A percentile compares a stretch with the other conserved stretches of the same genome.
Conservation (phyloP, 1,284 basidiomycete species). For the Boletus smithii region DNA sequence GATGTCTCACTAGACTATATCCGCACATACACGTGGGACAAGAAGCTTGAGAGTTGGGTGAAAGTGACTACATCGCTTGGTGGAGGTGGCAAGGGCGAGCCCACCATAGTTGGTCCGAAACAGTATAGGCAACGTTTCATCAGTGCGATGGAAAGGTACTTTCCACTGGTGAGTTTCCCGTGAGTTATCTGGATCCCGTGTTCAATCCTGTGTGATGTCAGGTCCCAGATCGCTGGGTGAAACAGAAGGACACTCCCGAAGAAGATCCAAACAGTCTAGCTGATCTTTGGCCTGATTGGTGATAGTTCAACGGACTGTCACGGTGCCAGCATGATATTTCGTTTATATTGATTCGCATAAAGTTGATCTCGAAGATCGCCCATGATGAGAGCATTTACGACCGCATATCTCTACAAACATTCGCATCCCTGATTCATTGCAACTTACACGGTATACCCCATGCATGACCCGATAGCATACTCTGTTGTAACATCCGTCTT, state of each 20-base stretch:
- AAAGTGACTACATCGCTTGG: constrained; percentile 92
- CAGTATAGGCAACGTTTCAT: constrained; percentile 87
- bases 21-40: constrained; percentile 96
- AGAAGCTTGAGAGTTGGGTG: constrained; percentile 96
- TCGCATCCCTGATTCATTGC: constrained; percentile 13
- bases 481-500: constrained; percentile 15
- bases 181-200: constrained; percentile 2
- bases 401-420: constrained; percentile 3
- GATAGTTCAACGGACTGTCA: too few relatives aligned
- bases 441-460: constrained; percentile 23
- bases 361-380: too few relatives aligned
- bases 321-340: neutral
- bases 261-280: constrained; percentile 58
- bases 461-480: constrained; percentile 18
- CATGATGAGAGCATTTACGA: constrained; percentile 2
- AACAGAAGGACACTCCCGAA: constrained; percentile 70
- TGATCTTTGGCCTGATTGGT: constrained; percentile 56
- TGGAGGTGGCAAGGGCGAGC: constrained; percentile 76
- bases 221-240: constrained; percentile 88
- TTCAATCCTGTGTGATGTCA: constrained; percentile 27
- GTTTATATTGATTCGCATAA: constrained; percentile 6
- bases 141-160: constrained; percentile 90
- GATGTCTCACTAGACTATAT: constrained; percentile 70
- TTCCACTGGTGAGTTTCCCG: constrained; percentile 61
- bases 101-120: constrained; percentile 86